Evolutionary conservation across 1,284 basidiomycete genomes (phyloP).

Genomic region (Fomitopsis palustris): DNA sequence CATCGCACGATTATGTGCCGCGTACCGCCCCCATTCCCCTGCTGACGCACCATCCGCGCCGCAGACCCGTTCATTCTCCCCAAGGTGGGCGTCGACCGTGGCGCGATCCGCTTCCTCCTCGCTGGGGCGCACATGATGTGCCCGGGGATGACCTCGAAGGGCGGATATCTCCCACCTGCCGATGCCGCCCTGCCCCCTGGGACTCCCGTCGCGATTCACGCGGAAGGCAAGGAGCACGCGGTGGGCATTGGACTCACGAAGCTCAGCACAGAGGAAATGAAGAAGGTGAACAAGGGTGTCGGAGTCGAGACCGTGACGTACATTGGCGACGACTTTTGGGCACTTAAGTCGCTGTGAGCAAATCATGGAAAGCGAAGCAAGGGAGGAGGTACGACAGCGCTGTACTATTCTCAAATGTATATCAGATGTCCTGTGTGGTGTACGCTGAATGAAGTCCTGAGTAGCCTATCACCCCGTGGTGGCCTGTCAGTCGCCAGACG

Average conservation of each 20-base stretch:
- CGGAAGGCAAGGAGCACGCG: conserved; percentile 96
- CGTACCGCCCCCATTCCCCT: neutral
- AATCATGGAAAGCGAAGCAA: neutral
- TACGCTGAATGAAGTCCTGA: neutral
- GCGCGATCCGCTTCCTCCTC: conserved; percentile 96
- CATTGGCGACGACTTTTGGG: conserved; percentile 91
- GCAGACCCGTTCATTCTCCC: conserved; percentile 90
- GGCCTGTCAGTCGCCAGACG: neutral
- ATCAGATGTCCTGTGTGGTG: neutral
- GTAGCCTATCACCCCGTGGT: neutral
- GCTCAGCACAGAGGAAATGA: conserved; percentile 86
- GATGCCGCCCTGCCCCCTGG: conserved; percentile 67
- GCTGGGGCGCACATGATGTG: conserved; percentile 96
- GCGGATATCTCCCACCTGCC: conserved; percentile 82
- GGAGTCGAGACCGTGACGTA: conserved; percentile 87
- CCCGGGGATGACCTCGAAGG: conserved; percentile 91
- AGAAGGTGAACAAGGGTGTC: conserved; percentile 84
- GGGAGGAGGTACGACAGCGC: neutral
- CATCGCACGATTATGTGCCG: neutral
- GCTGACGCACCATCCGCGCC: neutral
- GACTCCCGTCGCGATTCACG: conserved; percentile 81
- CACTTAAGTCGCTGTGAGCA: conserved; percentile 65
- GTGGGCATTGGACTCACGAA: conserved; percentile 87
- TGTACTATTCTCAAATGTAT: conserved; percentile 1
- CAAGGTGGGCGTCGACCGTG: conserved; percentile 88